Evolutionary conservation across 768 basidiomycete species (phyloP).

Genomic region (Myochromella boudieri): DNA sequence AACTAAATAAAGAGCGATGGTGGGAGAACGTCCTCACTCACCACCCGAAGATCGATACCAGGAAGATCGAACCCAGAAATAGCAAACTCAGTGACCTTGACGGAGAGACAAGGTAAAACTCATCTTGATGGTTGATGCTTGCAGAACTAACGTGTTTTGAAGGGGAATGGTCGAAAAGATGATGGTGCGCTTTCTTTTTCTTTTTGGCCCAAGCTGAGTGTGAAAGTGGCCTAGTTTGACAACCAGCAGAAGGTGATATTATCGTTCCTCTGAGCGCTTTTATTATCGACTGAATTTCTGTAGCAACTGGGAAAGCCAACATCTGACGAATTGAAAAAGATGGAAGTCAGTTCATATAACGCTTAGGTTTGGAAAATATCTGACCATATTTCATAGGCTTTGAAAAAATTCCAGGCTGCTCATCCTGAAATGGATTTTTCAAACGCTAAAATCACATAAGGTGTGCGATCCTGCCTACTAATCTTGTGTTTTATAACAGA

Average conservation of each 20-base stretch:
- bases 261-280: background rate
- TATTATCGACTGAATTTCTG: constrained; percentile 8
- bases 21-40: constrained; percentile 97
- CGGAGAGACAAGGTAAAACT: constrained; percentile 81
- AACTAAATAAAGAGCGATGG: constrained; percentile 88
- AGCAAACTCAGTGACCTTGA: constrained; percentile 96
- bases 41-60: constrained; percentile 95
- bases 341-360: constrained; percentile 55
- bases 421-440: constrained; percentile 97
- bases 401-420: constrained; percentile 84
- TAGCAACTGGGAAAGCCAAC: constrained; percentile 96
- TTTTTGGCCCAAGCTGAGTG: constrained; percentile 1
- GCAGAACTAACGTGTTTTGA: constrained; percentile 9
- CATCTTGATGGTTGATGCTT: background rate
- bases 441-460: constrained; percentile 81
- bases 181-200: constrained; percentile 71
- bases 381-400: constrained; percentile 46
- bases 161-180: constrained; percentile 99
- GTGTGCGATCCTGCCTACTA: background rate
- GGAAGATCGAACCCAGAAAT: constrained; percentile 92
- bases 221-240: constrained; percentile 52
- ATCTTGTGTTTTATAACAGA: no score
- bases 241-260: constrained; percentile 67
- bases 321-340: constrained; percentile 91
- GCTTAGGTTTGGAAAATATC: no score